A percentile compares a stretch with the other conserved stretches of the same genome.
Conservation (phyloP, 139 green algal genomes). For the Yamagishiella unicocca region DNA sequence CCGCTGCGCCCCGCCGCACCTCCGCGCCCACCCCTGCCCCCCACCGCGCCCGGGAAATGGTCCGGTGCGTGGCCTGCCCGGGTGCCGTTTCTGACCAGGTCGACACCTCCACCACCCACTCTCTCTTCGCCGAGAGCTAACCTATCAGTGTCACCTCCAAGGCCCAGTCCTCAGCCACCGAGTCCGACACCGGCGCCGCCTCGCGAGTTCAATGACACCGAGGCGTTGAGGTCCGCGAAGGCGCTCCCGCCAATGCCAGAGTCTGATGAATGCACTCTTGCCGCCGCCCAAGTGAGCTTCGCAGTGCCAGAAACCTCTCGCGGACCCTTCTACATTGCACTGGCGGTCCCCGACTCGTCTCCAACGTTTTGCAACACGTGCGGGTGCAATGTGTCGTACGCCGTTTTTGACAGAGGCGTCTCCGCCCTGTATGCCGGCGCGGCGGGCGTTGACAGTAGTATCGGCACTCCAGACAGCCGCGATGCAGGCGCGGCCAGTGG, state of each 20-base stretch:
- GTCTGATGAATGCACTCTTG: not conserved
- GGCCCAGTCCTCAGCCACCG: too few species aligned
- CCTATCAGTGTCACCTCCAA: not conserved
- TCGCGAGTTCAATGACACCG: too few species aligned
- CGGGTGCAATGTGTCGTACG: not conserved
- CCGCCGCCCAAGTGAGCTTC: not conserved
- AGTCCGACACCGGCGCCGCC: not conserved
- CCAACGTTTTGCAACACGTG: not conserved
- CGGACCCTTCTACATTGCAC: constrained; percentile 3
- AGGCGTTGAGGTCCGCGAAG: not conserved
- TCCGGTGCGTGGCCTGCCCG: not conserved
- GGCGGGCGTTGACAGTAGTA: not conserved
- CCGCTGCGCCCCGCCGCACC: not conserved
- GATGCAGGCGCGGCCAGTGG: not conserved
- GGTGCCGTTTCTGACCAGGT: not conserved
- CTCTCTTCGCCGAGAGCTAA: not conserved
- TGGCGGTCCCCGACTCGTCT: not conserved
- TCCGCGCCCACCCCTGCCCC: not conserved
- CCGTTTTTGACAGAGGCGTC: not conserved
- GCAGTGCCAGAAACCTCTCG: not conserved
- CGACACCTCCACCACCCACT: not conserved
- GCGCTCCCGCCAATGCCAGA: not conserved
- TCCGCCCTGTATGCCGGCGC: not conserved
- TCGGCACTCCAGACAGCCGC: not conserved
- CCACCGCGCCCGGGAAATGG: not conserved